A percentile compares a stretch with the other conserved stretches of the same genome.
Conservation (phyloP, 331 rosid species). For the Ulmus americana region DNA sequence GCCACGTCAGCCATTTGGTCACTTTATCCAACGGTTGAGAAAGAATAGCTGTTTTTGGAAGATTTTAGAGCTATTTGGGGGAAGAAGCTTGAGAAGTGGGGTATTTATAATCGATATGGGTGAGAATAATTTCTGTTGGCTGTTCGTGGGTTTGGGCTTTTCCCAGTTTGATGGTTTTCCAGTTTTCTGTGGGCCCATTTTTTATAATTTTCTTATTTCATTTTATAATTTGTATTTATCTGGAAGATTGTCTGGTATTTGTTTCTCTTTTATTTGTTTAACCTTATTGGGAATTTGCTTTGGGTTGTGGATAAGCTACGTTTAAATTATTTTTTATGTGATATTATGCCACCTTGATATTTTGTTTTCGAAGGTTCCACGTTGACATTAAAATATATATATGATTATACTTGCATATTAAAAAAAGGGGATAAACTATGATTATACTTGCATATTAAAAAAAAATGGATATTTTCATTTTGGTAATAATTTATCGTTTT, state of each 20-base stretch:
- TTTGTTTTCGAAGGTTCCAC: neutral
- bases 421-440: too few relatives aligned
- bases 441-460: too few relatives aligned
- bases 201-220: neutral
- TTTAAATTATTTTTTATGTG: too few relatives aligned
- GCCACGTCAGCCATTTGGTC: slow-evolving; percentile 35
- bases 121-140: slow-evolving; percentile 30
- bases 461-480: too few relatives aligned
- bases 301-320: too few relatives aligned
- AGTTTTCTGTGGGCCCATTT: slow-evolving; percentile 5
- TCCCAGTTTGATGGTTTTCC: slow-evolving; percentile 6
- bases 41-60: neutral
- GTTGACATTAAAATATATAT: neutral
- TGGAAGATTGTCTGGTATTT: neutral
- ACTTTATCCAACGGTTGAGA: slow-evolving; percentile 6
- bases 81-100: neutral
- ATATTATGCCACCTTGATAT: neutral
- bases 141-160: slow-evolving; percentile 25
- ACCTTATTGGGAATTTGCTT: too few relatives aligned
- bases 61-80: neutral
- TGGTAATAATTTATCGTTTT: too few relatives aligned
- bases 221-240: neutral
- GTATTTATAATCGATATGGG: slow-evolving; percentile 10
- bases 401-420: too few relatives aligned
- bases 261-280: too few relatives aligned